Base-by-base conservation (phyloP, 78 protist species). In the Diacronema lutheri region DNA sequence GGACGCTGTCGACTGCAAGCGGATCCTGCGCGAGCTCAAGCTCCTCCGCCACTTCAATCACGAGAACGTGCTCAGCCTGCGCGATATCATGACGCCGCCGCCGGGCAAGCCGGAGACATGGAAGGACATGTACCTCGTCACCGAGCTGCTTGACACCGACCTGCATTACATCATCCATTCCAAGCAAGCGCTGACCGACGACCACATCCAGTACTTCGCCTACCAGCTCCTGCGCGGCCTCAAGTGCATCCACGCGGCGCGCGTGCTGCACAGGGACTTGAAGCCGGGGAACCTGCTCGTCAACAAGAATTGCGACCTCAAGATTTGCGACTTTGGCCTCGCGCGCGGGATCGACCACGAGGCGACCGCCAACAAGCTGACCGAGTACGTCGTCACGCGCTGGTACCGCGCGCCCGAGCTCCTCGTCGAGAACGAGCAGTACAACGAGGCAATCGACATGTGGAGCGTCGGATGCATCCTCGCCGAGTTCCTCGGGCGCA, bases 61-160 rank as follows among this genome's bases (percentile, higher is more conserved):
- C 81, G 95, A 93, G 44, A 93, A 93, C 61, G 90, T 92, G 4
- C n/a, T 76, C 29, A 29, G 25, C 71, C 31, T 86, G 41, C 64
- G 64, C 33, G 93, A 85, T 81, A 76, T 87, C 74, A 73, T 81
- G 73, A 21, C 4, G 29, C 82, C 82, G 26, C 56, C 78, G 7
- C 25, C 37, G 20, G 72, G 77, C 37, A 2, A 57, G 41, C 7
- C 44, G 6, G 50, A 19, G 41, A 72, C 56, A 20, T 90, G 84
- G 88, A 74, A 90, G 31, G 90, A 90, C 87, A 66, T 86, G 37
- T 81, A 50, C 29, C 26, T 82, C 23, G 86, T 98, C 23, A 90
- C 93, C 25, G 98, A 95, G 56, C 93, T 96, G 38, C 93, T 97
- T 97, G 99, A 98, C 86, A 97, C 99, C 13, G 99, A 98, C 80